Evolutionary conservation across 2,329 filamentous ascomycete genomes (phyloP), one percentile per base, ranked within the genome.

Genomic region (Apiospora phragmitis): DNA sequence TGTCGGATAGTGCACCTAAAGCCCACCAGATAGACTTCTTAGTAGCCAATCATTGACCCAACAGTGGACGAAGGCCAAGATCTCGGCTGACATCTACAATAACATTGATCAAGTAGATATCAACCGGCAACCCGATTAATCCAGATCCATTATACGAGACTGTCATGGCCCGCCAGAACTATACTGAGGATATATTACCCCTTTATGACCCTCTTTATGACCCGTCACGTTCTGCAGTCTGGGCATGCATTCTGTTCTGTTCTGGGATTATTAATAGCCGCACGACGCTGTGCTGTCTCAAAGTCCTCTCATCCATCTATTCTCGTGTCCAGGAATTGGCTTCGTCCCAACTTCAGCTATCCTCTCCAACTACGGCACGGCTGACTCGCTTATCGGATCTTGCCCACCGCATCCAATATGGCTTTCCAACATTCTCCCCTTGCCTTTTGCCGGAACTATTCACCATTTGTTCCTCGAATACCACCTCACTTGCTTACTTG

Each of bases 301-400:
- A 62, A 38, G 32, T 38, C 6, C 55, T 35, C 29, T n/a, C 32
- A 38, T 62, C 32, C 55, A 62, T 35, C 32, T 62, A 38, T 62
- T 62, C 55, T 62, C 55, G 55, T 62, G 55, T 62, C 55, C 32
- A 18, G 4, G 21, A 38, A 12, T 62, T 38, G 55, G 55, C 55
- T 62, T 38, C 55, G 18, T 35, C 16, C 55, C 9, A 62, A 24
- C 32, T 38, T 38, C 55, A 38, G 32, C 55, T 59, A 62, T 62
- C 21, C 32, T 62, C 55, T 62, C 55, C 55, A 62, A 38, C 32
- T 62, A 35, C 11, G 21, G 55, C 55, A 35, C 11, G 21, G 55
- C 55, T 62, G 55, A 62, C 55, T 62, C 55, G 55, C 32, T 62
- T 62, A 62, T 62, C 55, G 55, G 55, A 59, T 59, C 51, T 59